A percentile compares a stretch with the other conserved stretches of the same genome.
These are phyloP conservation scores for Glutinoglossum americanum DNA, from an alignment of 495 filamentous ascomycete species.

Conservation along the genomic window DNA sequence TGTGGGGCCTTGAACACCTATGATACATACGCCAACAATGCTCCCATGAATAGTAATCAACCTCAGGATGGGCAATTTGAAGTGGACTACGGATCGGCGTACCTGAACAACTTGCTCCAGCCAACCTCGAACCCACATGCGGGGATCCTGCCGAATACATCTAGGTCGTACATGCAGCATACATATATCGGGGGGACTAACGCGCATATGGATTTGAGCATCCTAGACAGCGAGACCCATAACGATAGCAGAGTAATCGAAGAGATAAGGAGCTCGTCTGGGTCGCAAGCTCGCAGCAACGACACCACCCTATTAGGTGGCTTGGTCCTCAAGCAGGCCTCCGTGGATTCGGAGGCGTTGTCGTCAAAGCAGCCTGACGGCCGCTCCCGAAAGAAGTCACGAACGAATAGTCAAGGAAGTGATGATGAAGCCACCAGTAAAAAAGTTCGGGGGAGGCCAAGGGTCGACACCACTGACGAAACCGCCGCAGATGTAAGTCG, in stretches of 20 bases:
- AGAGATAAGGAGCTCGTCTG: not conserved
- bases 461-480: constrained; percentile 4
- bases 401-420: not conserved
- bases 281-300: not conserved
- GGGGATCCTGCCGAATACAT: not conserved
- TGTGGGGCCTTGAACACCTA: not conserved
- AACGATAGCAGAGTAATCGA: not conserved
- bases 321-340: not conserved
- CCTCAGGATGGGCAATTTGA: not conserved
- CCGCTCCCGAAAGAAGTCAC: not conserved
- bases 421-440: not conserved
- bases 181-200: not conserved
- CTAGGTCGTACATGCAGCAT: constrained; percentile 1
- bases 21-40: not conserved
- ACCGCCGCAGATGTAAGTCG: constrained; percentile 4
- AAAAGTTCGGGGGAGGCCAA: constrained; percentile 5
- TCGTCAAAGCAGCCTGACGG: not conserved
- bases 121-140: not conserved
- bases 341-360: not conserved
- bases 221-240: not conserved
- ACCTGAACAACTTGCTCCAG: not conserved
- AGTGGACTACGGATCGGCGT: not conserved
- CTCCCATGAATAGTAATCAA: not conserved
- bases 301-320: not conserved
- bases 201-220: not conserved